Conservation (phyloP, 495 filamentous ascomycete genomes). For the Rhypophila decipiens region DNA sequence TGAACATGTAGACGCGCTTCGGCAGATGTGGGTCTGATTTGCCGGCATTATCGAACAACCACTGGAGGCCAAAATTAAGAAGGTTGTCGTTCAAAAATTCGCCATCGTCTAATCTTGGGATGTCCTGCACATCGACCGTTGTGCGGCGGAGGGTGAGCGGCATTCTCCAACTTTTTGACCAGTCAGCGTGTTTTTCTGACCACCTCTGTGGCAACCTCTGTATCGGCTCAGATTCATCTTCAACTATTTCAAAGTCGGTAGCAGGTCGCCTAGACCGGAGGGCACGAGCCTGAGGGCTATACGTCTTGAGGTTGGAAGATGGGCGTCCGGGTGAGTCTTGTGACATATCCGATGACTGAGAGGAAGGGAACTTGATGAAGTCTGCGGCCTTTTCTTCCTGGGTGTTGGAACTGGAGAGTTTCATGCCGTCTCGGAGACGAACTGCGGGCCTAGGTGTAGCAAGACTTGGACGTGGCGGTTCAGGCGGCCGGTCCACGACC, state of each 20-base stretch:
- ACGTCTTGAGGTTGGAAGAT: not conserved
- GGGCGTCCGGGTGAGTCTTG: not conserved
- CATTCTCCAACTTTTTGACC: constrained; percentile 39
- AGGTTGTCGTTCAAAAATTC: constrained; percentile 91
- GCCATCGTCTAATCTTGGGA: constrained; percentile 72
- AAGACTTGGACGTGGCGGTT: no score
- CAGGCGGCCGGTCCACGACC: no score
- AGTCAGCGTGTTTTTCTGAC: constrained; percentile 34
- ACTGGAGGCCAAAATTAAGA: constrained; percentile 77
- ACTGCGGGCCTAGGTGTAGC: not conserved
- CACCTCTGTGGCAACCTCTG: constrained; percentile 24
- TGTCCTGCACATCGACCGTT: constrained; percentile 72
- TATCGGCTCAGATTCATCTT: not conserved
- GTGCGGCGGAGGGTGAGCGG: constrained; percentile 66
- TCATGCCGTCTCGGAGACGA: not conserved
- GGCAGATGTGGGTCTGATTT: constrained; percentile 49
- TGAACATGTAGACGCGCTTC: constrained; percentile 75
- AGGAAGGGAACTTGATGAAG: not conserved
- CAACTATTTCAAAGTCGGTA: no score
- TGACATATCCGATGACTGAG: not conserved
- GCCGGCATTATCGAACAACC: constrained; percentile 60
- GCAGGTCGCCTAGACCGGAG: not conserved
- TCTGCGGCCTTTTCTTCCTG: not conserved
- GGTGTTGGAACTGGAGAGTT: not conserved
- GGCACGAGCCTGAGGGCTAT: not conserved